These are phyloP conservation scores for Coprinopsis marcescibilis DNA, from an alignment of 768 basidiomycete genomes.

Conservation along the genomic window DNA sequence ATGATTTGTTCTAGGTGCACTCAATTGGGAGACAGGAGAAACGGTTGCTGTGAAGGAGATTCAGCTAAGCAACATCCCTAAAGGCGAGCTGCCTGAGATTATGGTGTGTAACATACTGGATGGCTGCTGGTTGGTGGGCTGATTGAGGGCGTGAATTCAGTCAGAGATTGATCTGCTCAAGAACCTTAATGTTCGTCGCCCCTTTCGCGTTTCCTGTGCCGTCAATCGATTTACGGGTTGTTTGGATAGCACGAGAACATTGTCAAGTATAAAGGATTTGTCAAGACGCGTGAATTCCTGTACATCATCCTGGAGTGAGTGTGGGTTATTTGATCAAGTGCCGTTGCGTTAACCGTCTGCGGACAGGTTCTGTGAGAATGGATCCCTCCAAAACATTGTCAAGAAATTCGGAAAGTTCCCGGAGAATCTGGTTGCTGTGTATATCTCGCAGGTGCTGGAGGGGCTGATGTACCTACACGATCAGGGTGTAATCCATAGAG, in stretches of 20 bases:
- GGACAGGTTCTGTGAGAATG: constrained; percentile 91
- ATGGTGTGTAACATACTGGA: constrained; percentile 62
- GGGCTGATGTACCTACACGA: constrained; percentile 97
- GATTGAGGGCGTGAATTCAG: constrained; percentile 33
- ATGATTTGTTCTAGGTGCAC: constrained; percentile 49
- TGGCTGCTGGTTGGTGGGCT: constrained; percentile 13
- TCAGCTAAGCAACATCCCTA: constrained; percentile 88
- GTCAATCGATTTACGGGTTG: constrained; percentile 2
- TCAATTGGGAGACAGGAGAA: constrained; percentile 96
- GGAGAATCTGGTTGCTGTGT: constrained; percentile 92
- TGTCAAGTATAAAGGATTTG: constrained; percentile 98
- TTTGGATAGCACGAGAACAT: constrained; percentile 82
- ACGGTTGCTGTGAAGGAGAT: constrained; percentile 99
- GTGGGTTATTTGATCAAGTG: not conserved
- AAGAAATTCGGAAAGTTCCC: constrained; percentile 99
- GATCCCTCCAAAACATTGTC: constrained; percentile 89
- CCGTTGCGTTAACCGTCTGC: not conserved
- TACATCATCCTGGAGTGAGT: constrained; percentile 94
- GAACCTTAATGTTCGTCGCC: constrained; percentile 76
- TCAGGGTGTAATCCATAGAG: constrained; percentile 98
- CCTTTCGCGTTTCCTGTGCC: constrained; percentile 4
- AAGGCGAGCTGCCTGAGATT: constrained; percentile 90
- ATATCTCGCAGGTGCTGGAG: constrained; percentile 93
- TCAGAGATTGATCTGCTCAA: constrained; percentile 97
- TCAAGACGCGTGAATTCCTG: constrained; percentile 88